phyloP scores from a whole-genome alignment of 2,329 filamentous ascomycete genomes.

The Fusarium piperis region DNA sequence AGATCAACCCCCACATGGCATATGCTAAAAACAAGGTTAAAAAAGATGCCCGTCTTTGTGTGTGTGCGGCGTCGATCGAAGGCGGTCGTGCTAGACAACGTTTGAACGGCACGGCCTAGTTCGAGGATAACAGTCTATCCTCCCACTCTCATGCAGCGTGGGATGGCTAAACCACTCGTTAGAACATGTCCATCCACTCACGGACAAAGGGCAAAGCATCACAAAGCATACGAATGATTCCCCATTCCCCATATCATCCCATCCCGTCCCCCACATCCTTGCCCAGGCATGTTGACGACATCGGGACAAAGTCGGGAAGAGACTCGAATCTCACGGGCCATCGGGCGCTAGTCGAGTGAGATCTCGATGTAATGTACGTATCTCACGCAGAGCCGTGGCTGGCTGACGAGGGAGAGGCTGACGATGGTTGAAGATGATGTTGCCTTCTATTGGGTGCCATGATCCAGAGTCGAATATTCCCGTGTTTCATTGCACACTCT shows the following conservation, averaged over 20 bases:
- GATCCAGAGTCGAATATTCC: neutral
- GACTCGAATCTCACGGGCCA: constrained; percentile 4
- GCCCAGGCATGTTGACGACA: neutral
- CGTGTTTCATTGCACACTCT: neutral
- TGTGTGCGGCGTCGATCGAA: neutral
- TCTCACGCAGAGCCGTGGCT: constrained; percentile 17
- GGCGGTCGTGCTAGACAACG: neutral
- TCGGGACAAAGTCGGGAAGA: neutral
- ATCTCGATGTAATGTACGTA: neutral
- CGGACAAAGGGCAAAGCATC: neutral
- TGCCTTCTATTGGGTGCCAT: constrained; percentile 11
- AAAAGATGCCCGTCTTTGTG: constrained; percentile 5
- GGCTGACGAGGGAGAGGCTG: constrained; percentile 12
- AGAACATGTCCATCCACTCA: neutral
- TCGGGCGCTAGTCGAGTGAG: neutral
- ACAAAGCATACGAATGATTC: neutral
- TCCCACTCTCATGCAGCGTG: neutral
- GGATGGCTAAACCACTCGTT: neutral
- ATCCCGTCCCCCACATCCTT: neutral
- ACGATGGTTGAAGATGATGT: neutral
- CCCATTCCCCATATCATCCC: neutral
- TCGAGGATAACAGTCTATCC: neutral
- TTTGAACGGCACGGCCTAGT: neutral
- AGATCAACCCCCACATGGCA: constrained; percentile 3
- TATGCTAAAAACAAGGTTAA: constrained; percentile 34